These are phyloP conservation scores for Fusarium camptoceras DNA, from an alignment of 2,329 filamentous ascomycete genomes.

Conservation along the genomic window DNA sequence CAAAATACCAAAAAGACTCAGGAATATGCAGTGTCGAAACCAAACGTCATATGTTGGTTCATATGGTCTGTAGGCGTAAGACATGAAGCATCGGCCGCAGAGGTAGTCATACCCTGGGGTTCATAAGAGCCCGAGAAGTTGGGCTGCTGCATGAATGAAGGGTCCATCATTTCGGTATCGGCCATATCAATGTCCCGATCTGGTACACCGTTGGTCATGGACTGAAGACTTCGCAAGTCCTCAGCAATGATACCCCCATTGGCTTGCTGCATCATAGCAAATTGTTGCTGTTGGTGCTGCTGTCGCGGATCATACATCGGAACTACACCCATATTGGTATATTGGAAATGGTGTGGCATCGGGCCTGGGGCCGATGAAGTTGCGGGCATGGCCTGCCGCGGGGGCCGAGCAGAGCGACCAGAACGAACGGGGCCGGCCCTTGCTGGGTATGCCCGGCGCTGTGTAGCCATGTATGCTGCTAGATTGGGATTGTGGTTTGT, in stretches of 20 bases:
- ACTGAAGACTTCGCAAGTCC: slow-evolving; percentile 52
- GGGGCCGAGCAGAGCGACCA: slow-evolving; percentile 49
- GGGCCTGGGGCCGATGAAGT: slow-evolving; percentile 26
- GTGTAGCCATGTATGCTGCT: slow-evolving; percentile 52
- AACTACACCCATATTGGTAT: slow-evolving; percentile 35
- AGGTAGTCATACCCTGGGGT: slow-evolving; percentile 37
- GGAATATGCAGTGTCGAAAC: slow-evolving; percentile 26
- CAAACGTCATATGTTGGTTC: slow-evolving; percentile 32
- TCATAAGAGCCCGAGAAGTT: slow-evolving; percentile 41
- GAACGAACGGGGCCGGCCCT: slow-evolving; percentile 46
- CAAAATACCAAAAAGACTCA: not conserved
- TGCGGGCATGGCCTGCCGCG: slow-evolving; percentile 39
- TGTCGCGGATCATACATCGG: slow-evolving; percentile 48
- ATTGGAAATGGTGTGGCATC: slow-evolving; percentile 44
- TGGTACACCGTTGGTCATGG: slow-evolving; percentile 47
- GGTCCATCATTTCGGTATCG: slow-evolving; percentile 50
- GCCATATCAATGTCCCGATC: slow-evolving; percentile 54
- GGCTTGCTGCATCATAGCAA: slow-evolving; percentile 47
- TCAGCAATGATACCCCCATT: slow-evolving; percentile 53
- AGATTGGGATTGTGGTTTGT: slow-evolving; percentile 52
- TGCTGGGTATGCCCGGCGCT: slow-evolving; percentile 51
- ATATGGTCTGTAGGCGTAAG: slow-evolving; percentile 36
- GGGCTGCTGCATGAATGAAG: slow-evolving; percentile 40
- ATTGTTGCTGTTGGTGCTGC: slow-evolving; percentile 47
- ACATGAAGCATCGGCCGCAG: slow-evolving; percentile 40